These are phyloP conservation scores for Simmondsia chinensis DNA, from an alignment of 148 eudicot genomes.

Conservation along the genomic window DNA sequence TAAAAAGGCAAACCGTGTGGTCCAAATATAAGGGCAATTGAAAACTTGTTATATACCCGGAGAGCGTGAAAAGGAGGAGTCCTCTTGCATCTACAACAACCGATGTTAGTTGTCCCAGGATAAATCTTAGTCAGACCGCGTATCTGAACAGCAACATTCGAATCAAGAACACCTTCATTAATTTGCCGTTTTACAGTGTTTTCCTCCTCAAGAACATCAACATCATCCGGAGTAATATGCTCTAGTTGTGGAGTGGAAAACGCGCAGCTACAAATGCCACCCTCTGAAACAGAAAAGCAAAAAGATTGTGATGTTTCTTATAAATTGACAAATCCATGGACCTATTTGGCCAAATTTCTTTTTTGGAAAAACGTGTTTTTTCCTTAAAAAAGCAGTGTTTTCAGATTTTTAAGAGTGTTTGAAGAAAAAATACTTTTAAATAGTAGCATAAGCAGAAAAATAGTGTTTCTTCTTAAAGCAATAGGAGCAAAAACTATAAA, in stretches of 20 bases:
- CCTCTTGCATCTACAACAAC: conserved; percentile 75
- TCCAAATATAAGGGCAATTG: no score
- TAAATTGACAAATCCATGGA: no score
- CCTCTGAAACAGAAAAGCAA: conserved; percentile 23
- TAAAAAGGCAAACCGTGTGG: no score
- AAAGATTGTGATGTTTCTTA: background rate
- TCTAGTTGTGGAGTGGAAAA: conserved; percentile 37
- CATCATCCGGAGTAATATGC: conserved; percentile 58
- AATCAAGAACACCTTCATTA: conserved; percentile 39
- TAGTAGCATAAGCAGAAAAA: background rate
- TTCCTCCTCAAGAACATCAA: conserved; percentile 85
- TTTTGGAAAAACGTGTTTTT: no score
- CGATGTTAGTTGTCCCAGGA: conserved; percentile 53
- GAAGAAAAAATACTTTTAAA: background rate
- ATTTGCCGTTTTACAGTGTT: conserved; percentile 53
- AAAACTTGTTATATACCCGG: conserved; percentile 16
- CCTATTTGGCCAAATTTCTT: no score
- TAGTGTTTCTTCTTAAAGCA: no score
- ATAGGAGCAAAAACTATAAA: no score
- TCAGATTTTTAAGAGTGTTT: background rate
- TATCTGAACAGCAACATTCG: conserved; percentile 73
- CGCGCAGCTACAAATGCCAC: conserved; percentile 72
- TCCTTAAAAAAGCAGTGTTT: no score
- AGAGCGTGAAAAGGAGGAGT: conserved; percentile 79
- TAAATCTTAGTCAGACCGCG: conserved; percentile 79